A percentile compares a stretch with the other conserved stretches of the same genome.
Conservation (phyloP, 2,329 filamentous ascomycete species). For the Ophiostoma angusticollis region DNA sequence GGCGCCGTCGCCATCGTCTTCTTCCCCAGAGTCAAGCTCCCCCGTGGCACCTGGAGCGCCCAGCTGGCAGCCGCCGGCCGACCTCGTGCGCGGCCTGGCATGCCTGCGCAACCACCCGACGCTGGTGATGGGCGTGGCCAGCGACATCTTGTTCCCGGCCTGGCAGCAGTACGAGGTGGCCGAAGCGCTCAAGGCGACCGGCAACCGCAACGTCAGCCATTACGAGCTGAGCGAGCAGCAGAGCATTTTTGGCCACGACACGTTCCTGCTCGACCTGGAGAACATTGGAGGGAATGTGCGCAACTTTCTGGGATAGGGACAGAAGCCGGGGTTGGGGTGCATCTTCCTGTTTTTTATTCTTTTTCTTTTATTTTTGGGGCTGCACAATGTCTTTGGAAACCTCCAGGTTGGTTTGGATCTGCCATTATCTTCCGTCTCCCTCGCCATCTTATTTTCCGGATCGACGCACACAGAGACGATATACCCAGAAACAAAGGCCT, state of each 20-base stretch:
- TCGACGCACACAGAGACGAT: too few species aligned
- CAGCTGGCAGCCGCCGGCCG: constrained; percentile 52
- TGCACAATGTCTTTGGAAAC: not conserved
- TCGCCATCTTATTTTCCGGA: too few species aligned
- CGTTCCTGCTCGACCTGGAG: constrained; percentile 83
- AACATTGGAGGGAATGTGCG: constrained; percentile 78
- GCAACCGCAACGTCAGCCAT: constrained; percentile 73
- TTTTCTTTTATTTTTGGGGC: too few species aligned
- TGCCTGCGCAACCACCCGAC: constrained; percentile 64
- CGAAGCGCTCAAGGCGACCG: constrained; percentile 61
- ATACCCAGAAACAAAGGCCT: too few species aligned
- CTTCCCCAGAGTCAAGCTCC: constrained; percentile 14
- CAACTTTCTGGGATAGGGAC: constrained; percentile 57
- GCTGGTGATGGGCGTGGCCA: constrained; percentile 85
- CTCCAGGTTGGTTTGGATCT: too few species aligned
- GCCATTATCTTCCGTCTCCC: too few species aligned
- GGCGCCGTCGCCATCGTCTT: constrained; percentile 16
- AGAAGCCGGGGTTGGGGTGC: too few species aligned
- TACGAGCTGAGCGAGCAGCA: constrained; percentile 88
- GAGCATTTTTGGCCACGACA: constrained; percentile 92
- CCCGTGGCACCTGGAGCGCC: constrained; percentile 13
- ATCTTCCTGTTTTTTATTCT: too few species aligned
- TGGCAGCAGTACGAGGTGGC: constrained; percentile 97
- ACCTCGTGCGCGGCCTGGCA: constrained; percentile 65
- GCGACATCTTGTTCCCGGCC: constrained; percentile 90